Base-by-base conservation (phyloP, 306 rosid species). In the Dalbergia oliveri region DNA sequence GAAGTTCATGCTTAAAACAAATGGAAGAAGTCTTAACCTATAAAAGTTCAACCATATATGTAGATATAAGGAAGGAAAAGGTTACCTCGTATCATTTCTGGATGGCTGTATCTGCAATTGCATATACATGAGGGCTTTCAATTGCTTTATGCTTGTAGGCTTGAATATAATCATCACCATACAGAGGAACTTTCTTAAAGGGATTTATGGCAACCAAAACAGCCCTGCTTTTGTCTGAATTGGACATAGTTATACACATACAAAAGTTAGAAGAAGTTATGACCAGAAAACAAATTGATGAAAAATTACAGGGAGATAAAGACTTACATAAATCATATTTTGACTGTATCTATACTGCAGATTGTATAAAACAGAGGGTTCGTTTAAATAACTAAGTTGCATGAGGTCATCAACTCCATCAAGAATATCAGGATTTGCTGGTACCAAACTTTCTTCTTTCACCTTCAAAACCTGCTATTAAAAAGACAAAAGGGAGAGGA, bases 401-500 rank as follows among this genome's bases (percentile, higher is more conserved):
- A 94, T 92, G 81, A 94, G 97, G 89, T 94, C 98, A 80, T 92
- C 96, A 76, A 94, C 97, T n/a, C 98, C 98, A 83, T 94, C 97
- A 72, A 94, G 98, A 83, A 94, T 94, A 83, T 92, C 97, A 58
- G 97, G 98, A 88, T 94, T 92, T 84, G 97, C 98, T 7, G 89
- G 77, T 54, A 94, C 77, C 88, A 92, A 88, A 75, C 78, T 80
- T 82, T 90, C 97, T 57, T 91, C 75, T 83, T 89, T 92, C 50
- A 90, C 91, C 81, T 85, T 92, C 60, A 88, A 82, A 84, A 94
- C 97, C 97, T 94, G 88, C 71, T 85, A 62, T 66, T 11, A 65
- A 13, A 37, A 26, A 23, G 39, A 72, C 10, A 18, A 23, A 44
- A 14, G n/a, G 9, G 34, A 70, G 51, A 41, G 6, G 34, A 12